A percentile compares a stretch with the other conserved stretches of the same genome.
Evolutionary conservation across 495 filamentous ascomycete species (phyloP).

Genomic region (Penicillium daleae): DNA sequence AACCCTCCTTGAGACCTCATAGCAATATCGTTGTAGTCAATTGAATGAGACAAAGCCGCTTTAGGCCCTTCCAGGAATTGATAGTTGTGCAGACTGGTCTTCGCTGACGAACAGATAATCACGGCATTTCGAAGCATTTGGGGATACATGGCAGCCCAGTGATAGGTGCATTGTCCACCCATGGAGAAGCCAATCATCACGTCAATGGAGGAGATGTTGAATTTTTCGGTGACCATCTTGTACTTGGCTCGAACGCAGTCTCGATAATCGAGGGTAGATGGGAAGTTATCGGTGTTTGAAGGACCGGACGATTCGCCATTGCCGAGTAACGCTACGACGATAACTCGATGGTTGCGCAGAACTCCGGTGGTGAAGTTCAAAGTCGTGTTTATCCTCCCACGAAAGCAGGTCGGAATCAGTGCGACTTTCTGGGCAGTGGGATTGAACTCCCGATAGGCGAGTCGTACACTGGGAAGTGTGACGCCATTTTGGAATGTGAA

Average conservation of each 20-base stretch:
- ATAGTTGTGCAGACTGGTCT: constrained; percentile 66
- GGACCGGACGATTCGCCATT: constrained; percentile 69
- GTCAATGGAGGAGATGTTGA: constrained; percentile 54
- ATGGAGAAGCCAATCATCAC: constrained; percentile 66
- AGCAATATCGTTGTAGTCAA: constrained; percentile 47
- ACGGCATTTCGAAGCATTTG: constrained; percentile 59
- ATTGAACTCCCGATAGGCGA: constrained; percentile 51
- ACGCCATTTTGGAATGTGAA: constrained; percentile 44
- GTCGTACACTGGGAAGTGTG: constrained; percentile 32
- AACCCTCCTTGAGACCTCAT: constrained; percentile 35
- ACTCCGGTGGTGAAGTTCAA: constrained; percentile 52
- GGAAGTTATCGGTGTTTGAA: constrained; percentile 60
- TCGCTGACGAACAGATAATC: constrained; percentile 67
- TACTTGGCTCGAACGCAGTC: constrained; percentile 64
- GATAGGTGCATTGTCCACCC: constrained; percentile 66
- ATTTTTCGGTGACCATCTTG: constrained; percentile 56
- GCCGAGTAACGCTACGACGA: constrained; percentile 66
- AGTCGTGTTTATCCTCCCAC: constrained; percentile 47
- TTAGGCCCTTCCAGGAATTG: constrained; percentile 71
- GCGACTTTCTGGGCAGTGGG: constrained; percentile 37
- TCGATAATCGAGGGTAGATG: constrained; percentile 59
- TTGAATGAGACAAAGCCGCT: constrained; percentile 48
- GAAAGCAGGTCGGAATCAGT: constrained; percentile 55
- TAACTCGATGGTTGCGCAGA: constrained; percentile 57
- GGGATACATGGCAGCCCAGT: constrained; percentile 67